These are phyloP conservation scores for Lentinula lateritia DNA, from an alignment of 768 basidiomycete species.

Conservation along the genomic window DNA sequence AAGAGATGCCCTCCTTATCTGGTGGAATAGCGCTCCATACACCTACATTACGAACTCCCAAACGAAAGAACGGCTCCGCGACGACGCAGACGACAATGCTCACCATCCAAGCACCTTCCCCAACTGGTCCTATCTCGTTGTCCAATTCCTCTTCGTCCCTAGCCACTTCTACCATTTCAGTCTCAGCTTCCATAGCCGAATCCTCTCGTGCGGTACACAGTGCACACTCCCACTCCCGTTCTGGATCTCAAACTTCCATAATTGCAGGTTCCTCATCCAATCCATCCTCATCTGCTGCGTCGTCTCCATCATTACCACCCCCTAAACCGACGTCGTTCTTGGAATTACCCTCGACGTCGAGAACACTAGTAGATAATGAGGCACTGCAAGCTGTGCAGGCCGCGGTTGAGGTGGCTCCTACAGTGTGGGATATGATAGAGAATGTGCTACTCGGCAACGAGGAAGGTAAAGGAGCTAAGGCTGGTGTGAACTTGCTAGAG, in stretches of 20 bases:
- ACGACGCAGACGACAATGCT: slow-evolving; percentile 29
- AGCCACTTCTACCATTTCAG: slow-evolving; percentile 1
- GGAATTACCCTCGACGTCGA: slow-evolving; percentile 49
- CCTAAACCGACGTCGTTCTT: slow-evolving; percentile 31
- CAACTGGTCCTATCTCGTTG: slow-evolving; percentile 35
- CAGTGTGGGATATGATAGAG: slow-evolving; percentile 79
- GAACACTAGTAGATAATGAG: slow-evolving; percentile 70
- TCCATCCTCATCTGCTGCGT: slow-evolving; percentile 21
- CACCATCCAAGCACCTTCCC: slow-evolving; percentile 22
- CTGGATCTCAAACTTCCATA: slow-evolving; percentile 35
- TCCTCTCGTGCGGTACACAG: slow-evolving; percentile 13
- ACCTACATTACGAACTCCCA: slow-evolving; percentile 43
- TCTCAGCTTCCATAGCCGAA: slow-evolving; percentile 19
- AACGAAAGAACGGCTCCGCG: slow-evolving; percentile 30
- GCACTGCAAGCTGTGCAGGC: slow-evolving; percentile 72
- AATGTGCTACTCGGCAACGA: slow-evolving; percentile 52
- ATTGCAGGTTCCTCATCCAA: slow-evolving; percentile 13
- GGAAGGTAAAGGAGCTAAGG: slow-evolving; percentile 12
- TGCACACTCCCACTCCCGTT: slow-evolving; percentile 26
- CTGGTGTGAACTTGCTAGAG: slow-evolving; percentile 25
- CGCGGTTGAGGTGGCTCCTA: slow-evolving; percentile 75
- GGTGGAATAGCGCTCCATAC: slow-evolving; percentile 32
- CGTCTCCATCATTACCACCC: slow-evolving; percentile 27
- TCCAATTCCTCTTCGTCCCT: slow-evolving; percentile 25
- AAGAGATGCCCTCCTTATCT: slow-evolving; percentile 31